phyloP scores from a whole-genome alignment of 208 protist genomes.

The Herpetomonas samuelpessoai region DNA sequence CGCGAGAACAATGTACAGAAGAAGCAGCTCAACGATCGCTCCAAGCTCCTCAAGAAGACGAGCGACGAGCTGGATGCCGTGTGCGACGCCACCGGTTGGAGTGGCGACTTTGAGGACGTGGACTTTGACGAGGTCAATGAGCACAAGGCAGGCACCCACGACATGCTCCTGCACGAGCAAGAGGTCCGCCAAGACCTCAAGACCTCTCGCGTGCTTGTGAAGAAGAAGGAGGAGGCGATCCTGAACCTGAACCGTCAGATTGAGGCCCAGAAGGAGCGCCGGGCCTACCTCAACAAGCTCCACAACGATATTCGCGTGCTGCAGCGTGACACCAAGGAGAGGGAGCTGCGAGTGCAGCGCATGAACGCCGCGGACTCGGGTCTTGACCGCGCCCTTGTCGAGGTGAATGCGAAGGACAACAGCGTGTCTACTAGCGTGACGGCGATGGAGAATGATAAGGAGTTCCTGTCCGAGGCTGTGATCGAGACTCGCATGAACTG shows the following conservation, averaged over 20 bases:
- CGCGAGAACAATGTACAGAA: slow-evolving; percentile 70
- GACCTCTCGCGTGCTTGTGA: slow-evolving; percentile 40
- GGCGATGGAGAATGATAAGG: slow-evolving; percentile 74
- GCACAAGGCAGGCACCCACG: slow-evolving; percentile 36
- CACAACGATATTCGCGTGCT: slow-evolving; percentile 75
- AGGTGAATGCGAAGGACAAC: slow-evolving; percentile 34
- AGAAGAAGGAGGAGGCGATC: slow-evolving; percentile 67
- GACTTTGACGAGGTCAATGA: slow-evolving; percentile 32
- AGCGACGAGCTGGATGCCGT: slow-evolving; percentile 44
- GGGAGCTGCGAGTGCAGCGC: slow-evolving; percentile 50
- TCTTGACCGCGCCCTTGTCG: slow-evolving; percentile 43
- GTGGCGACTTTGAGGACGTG: slow-evolving; percentile 28
- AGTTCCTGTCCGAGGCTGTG: slow-evolving; percentile 70
- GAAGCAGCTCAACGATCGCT: slow-evolving; percentile 51
- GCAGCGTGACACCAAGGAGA: slow-evolving; percentile 62
- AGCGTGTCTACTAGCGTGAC: slow-evolving; percentile 29
- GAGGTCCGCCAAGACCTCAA: slow-evolving; percentile 62
- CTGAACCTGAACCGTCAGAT: slow-evolving; percentile 42
- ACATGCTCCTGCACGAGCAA: slow-evolving; percentile 63
- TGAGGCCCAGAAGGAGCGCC: slow-evolving; percentile 38
- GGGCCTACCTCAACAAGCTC: slow-evolving; percentile 46
- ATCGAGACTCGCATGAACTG: slow-evolving; percentile 57
- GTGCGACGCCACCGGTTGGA: slow-evolving; percentile 66
- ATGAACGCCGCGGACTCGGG: slow-evolving; percentile 43
- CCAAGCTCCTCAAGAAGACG: slow-evolving; percentile 43